Evolutionary conservation across 805 yeast genomes (phyloP), one percentile per base, ranked within the genome.

Genomic region (Babjeviella inositovora): DNA sequence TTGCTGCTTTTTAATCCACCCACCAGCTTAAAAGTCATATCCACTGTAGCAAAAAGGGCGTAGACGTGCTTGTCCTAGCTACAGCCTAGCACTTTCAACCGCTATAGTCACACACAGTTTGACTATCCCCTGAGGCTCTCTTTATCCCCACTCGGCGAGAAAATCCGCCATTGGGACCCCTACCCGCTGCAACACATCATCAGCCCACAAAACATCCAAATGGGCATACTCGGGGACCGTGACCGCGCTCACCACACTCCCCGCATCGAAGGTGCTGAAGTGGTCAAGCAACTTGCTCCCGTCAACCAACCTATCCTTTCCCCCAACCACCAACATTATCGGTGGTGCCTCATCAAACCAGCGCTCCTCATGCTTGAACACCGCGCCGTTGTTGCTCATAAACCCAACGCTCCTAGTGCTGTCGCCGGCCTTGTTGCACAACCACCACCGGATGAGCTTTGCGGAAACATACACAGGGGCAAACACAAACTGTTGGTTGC

Each of bases 171-270:
- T 33, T 7, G 53, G 57, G 23, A 44, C 46, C 1, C 92, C 94
- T 11, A 87, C 63, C 20, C 57, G 60, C 4, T 66, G 69, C 14
- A 66, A 55, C 2, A 72, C 71, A 39, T 80, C 85, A 37, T 64
- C 70, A 0, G 96, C 87, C 98, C 98, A 87, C 8, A 85, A 53
- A 1, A 84, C 93, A 46, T 87, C 98, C 24, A 87, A 50, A 45
- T 87, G 98, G 10, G 84, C 69, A 43, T 87, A 87, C 7, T 57
- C 62, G 0, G 65, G 62, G 5, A 87, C 29, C 23, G 59, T 60
- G 11, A 53, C 37, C 11, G 50, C 46, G 8, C 35, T 43, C 32
- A 43, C 62, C 30, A 43, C 53, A 42, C 30, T 62, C n/a, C 36
- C 31, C 1, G 57, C 53, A 45, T 87, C 97, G 29, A 57, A 54